phyloP scores from a whole-genome alignment of 495 filamentous ascomycete species.

The Aspergillus baeticus region DNA sequence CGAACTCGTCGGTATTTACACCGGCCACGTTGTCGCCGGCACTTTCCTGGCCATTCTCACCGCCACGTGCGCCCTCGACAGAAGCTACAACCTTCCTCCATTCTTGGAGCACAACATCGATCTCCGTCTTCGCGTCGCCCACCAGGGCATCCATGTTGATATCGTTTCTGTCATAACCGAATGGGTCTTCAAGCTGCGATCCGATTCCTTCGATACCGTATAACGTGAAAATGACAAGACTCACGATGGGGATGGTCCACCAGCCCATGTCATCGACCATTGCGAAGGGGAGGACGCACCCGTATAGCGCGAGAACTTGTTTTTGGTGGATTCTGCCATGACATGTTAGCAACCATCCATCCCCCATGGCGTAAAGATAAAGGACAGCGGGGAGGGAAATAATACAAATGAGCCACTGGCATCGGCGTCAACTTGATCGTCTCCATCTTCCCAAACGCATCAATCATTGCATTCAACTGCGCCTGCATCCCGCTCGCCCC shows the following conservation, averaged over 20 bases:
- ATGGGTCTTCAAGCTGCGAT: conserved; percentile 72
- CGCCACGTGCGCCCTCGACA: not conserved
- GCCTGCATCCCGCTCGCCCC: conserved; percentile 61
- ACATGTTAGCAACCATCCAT: not conserved
- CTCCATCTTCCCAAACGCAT: conserved; percentile 72
- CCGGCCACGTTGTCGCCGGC: not conserved
- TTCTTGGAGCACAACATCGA: conserved; percentile 60
- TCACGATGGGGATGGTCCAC: conserved; percentile 68
- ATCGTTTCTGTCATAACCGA: conserved; percentile 72
- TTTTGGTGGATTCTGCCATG: conserved; percentile 64
- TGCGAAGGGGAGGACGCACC: conserved; percentile 71
- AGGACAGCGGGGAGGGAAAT: not conserved
- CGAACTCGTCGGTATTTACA: conserved; percentile 9
- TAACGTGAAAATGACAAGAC: conserved; percentile 68
- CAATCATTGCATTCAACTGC: conserved; percentile 59
- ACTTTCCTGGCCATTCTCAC: not conserved
- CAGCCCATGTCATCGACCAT: conserved; percentile 72
- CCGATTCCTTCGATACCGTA: conserved; percentile 77
- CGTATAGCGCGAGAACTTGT: conserved; percentile 71
- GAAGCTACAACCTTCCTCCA: conserved; percentile 47
- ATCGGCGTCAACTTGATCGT: conserved; percentile 71
- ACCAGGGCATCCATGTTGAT: conserved; percentile 78
- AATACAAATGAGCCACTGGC: conserved; percentile 70
- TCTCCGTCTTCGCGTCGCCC: conserved; percentile 63
- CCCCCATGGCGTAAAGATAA: not conserved